Conservation (phyloP, 2,329 filamentous ascomycete species). For the Ceratocystis ficicola region DNA sequence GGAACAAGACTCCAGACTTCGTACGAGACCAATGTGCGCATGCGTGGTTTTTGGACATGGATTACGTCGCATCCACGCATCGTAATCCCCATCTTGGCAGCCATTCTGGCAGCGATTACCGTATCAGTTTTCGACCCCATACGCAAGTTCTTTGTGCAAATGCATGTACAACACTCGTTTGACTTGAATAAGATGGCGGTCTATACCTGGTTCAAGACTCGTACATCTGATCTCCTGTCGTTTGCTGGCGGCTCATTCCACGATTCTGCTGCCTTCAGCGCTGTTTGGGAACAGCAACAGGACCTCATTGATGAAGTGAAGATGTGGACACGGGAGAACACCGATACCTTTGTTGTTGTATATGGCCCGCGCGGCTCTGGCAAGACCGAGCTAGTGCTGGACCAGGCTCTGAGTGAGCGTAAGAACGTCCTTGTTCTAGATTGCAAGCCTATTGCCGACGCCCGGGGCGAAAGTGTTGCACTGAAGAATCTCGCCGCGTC, state of each 20-base stretch:
- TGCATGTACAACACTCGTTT: slow-evolving; percentile 68
- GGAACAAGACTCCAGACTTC: slow-evolving; percentile 70
- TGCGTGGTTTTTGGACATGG: slow-evolving; percentile 78
- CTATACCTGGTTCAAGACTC: slow-evolving; percentile 69
- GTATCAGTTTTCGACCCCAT: slow-evolving; percentile 91
- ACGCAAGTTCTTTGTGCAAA: slow-evolving; percentile 80
- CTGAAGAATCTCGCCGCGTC: slow-evolving; percentile 69
- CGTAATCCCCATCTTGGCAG: slow-evolving; percentile 70
- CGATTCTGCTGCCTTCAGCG: slow-evolving; percentile 58
- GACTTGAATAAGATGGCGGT: slow-evolving; percentile 60
- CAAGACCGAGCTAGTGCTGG: slow-evolving; percentile 75
- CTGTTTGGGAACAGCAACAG: slow-evolving; percentile 79
- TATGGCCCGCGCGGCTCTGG: slow-evolving; percentile 86
- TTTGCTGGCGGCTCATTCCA: slow-evolving; percentile 42
- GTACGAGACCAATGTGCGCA: slow-evolving; percentile 68
- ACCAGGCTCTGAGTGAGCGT: slow-evolving; percentile 65
- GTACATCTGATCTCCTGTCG: slow-evolving; percentile 53
- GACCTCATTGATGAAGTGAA: slow-evolving; percentile 70
- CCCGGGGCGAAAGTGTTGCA: slow-evolving; percentile 72
- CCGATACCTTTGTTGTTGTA: slow-evolving; percentile 85
- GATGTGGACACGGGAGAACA: slow-evolving; percentile 75
- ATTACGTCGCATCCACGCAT: slow-evolving; percentile 74
- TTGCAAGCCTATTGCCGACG: slow-evolving; percentile 86
- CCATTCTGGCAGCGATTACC: slow-evolving; percentile 67
- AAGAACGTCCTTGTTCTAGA: slow-evolving; percentile 75